Evolutionary conservation across 1,284 basidiomycete species (phyloP).

Genomic region (Volvariella surrecta): DNA sequence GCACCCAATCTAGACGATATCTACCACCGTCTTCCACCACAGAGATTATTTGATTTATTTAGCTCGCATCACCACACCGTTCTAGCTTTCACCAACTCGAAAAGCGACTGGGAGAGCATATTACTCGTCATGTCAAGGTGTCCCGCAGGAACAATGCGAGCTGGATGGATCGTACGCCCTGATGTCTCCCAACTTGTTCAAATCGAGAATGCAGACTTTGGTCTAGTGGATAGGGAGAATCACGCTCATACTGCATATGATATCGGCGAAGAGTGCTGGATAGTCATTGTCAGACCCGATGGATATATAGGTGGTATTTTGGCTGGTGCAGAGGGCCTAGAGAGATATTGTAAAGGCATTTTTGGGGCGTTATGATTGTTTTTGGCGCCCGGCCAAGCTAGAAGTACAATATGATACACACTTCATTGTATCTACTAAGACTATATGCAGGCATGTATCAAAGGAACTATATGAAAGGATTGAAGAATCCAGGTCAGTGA

Average conservation of each 20-base stretch:
- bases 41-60: slow-evolving; percentile 11
- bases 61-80: slow-evolving; percentile 9
- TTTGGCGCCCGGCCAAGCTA: no score
- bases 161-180: no score
- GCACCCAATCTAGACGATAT: slow-evolving; percentile 10
- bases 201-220: slow-evolving; percentile 1
- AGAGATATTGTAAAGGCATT: background rate
- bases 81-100: slow-evolving; percentile 8
- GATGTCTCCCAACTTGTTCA: no score
- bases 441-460: no score
- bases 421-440: no score
- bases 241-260: slow-evolving; percentile 10
- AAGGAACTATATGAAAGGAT: no score
- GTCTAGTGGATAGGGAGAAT: slow-evolving; percentile 9
- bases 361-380: no score
- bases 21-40: background rate
- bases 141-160: no score
- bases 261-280: background rate
- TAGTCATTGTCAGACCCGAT: slow-evolving; percentile 13
- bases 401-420: no score
- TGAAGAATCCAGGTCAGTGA: no score
- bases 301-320: slow-evolving; percentile 14
- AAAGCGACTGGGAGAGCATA: no score
- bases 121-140: no score
- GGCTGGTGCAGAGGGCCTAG: background rate